Conservation (phyloP, 305 asterid genomes). For the Coffea humblotiana region DNA sequence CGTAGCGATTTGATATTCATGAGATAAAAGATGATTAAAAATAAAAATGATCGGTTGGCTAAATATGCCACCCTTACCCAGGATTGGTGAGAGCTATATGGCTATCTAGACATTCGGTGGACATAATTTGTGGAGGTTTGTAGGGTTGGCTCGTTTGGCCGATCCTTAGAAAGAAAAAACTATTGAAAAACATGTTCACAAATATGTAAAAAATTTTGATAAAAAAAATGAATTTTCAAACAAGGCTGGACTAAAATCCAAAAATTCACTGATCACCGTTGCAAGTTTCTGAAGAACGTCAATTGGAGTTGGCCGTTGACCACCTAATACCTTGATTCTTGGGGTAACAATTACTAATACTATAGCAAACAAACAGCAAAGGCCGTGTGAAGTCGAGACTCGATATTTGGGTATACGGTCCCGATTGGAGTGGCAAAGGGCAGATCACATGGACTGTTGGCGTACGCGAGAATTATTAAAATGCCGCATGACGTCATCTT, state of each 20-base stretch:
- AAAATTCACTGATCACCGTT: background rate
- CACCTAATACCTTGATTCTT: background rate
- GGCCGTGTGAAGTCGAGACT: slow-evolving; percentile 5
- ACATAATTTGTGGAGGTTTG: too few relatives aligned
- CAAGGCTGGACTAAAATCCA: slow-evolving; percentile 5
- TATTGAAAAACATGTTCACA: too few relatives aligned
- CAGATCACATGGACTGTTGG: slow-evolving; percentile 23
- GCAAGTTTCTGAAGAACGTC: slow-evolving; percentile 7
- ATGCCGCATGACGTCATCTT: slow-evolving; percentile 28
- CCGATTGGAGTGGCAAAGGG: background rate
- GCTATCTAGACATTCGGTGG: too few relatives aligned
- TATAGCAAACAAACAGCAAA: background rate
- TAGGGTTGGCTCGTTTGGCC: too few relatives aligned
- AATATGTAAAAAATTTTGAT: too few relatives aligned
- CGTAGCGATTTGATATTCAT: too few relatives aligned
- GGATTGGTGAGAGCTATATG: too few relatives aligned
- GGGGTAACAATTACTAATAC: background rate
- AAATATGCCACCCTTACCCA: too few relatives aligned
- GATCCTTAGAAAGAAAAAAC: too few relatives aligned
- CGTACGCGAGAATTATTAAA: slow-evolving; percentile 3
- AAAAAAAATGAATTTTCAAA: too few relatives aligned
- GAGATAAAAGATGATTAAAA: too few relatives aligned
- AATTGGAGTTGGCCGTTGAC: background rate
- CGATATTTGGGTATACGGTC: background rate
- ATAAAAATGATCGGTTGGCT: too few relatives aligned